Evolutionary conservation across 2,329 filamentous ascomycete genomes (phyloP), one percentile per base, ranked within the genome.

Genomic region (Aspergillus sp.): DNA sequence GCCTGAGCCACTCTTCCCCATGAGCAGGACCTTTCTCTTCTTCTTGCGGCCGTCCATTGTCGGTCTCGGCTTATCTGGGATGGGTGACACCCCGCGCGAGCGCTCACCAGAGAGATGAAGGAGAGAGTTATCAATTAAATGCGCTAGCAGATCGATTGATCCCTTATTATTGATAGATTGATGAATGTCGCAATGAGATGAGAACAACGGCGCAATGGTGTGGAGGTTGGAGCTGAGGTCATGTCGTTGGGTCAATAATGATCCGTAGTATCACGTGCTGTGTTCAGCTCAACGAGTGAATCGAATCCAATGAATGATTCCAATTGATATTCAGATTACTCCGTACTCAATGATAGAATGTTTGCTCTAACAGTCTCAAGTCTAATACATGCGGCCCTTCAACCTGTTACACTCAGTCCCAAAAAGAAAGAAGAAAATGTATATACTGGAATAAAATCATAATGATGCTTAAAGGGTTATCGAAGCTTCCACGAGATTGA

Each of bases 1-100:
- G 47, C 93, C 93, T 0, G 91, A 95, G 47, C 93, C 93, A 53
- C 88, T 95, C 75, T 96, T 96, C 59, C 93, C 93, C 93, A 90
- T 90, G 53, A 90, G 75, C 44, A 90, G 76, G 45, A 90, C 86
- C 78, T 90, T 90, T 74, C 88, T 88, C 78, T 90, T 90, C 76
- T 89, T 88, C 60, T 74, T 74, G 35, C 71, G 68, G 19, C 62
- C 61, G 55, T 74, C 71, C 70, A 74, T 74, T 38, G 23, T 63
- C 46, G 48, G 47, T 20, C 7, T 43, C 19, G 13, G 6, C 41
- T 25, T 35, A 35, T 35, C 33, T 35, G 33, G 15, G 6, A 7
- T 32, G 9, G 13, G 7, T 17, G 33, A 19, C 13, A 39, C 37
- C 37, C 37, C 37, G 37, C 37, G 37, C 33, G 33, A 15, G 33